phyloP scores from a whole-genome alignment of 1,284 basidiomycete genomes.

The Marasmius fiardii region DNA sequence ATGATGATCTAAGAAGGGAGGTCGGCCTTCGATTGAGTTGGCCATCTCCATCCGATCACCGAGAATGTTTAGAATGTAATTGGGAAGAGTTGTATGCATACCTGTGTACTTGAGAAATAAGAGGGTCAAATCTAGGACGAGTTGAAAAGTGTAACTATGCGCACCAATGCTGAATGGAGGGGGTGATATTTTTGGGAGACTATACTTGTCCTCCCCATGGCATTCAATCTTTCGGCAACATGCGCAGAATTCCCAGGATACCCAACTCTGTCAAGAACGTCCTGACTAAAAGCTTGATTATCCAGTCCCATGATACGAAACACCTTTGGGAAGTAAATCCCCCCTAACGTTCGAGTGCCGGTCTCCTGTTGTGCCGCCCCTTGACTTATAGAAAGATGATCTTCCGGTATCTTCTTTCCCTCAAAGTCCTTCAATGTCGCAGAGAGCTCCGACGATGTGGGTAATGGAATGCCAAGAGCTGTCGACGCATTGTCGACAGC shows the following conservation, averaged over 20 bases:
- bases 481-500: constrained; percentile 10
- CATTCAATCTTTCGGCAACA: constrained; percentile 11
- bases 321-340: constrained; percentile 10
- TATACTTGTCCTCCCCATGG: constrained; percentile 9
- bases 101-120: constrained; percentile 13
- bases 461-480: constrained; percentile 12
- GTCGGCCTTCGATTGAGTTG: constrained; percentile 18
- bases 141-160: background rate
- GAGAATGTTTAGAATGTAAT: constrained; percentile 14
- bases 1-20: constrained; percentile 19
- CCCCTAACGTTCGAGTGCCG: constrained; percentile 9
- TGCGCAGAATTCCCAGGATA: constrained; percentile 4
- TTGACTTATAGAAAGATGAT: constrained; percentile 9
- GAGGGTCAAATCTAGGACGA: background rate
- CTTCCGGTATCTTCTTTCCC: constrained; percentile 3
- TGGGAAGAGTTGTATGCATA: constrained; percentile 13
- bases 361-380: constrained; percentile 1
- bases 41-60: constrained; percentile 19
- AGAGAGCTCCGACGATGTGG: constrained; percentile 9
- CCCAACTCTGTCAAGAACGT: constrained; percentile 4
- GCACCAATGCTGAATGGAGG: constrained; percentile 11
- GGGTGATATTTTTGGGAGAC: constrained; percentile 12
- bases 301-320: background rate
- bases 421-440: constrained; percentile 7
- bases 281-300: constrained; percentile 1